These are phyloP conservation scores for Gypsophila paniculata DNA, from an alignment of 179 eudicot species.

Conservation along the genomic window DNA sequence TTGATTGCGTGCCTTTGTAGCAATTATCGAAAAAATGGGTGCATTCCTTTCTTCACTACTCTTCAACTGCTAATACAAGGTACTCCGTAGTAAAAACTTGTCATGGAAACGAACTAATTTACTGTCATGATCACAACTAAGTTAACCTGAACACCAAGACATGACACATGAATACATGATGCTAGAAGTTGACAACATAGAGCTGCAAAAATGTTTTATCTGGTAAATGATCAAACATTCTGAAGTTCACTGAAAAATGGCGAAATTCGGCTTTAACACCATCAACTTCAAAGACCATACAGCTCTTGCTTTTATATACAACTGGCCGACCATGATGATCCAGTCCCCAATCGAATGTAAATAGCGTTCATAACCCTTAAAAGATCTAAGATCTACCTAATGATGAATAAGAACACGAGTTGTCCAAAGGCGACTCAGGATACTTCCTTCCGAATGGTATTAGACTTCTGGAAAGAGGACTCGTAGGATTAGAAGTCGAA, in stretches of 20 bases:
- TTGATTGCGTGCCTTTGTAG: no score
- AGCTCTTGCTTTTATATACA: constrained; percentile 51
- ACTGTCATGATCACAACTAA: no score
- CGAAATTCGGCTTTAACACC: constrained; percentile 19
- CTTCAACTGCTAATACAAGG: neutral
- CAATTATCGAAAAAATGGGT: no score
- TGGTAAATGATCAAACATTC: constrained; percentile 18
- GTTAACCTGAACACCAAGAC: no score
- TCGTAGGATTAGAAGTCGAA: constrained; percentile 45
- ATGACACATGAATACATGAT: neutral
- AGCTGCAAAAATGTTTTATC: constrained; percentile 18
- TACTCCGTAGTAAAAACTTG: no score
- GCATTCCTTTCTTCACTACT: neutral
- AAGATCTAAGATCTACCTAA: constrained; percentile 22
- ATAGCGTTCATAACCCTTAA: constrained; percentile 28
- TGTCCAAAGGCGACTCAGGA: constrained; percentile 9
- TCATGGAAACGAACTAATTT: no score
- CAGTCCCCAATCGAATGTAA: constrained; percentile 27
- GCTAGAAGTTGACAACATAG: constrained; percentile 5
- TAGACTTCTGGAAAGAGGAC: constrained; percentile 8
- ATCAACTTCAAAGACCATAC: constrained; percentile 31
- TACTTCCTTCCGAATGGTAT: constrained; percentile 15
- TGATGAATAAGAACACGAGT: constrained; percentile 19
- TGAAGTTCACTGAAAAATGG: constrained; percentile 22
- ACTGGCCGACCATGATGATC: constrained; percentile 33